Evolutionary conservation across 805 yeast genomes (phyloP).

Genomic region (Diddensiella santjacobensis): DNA sequence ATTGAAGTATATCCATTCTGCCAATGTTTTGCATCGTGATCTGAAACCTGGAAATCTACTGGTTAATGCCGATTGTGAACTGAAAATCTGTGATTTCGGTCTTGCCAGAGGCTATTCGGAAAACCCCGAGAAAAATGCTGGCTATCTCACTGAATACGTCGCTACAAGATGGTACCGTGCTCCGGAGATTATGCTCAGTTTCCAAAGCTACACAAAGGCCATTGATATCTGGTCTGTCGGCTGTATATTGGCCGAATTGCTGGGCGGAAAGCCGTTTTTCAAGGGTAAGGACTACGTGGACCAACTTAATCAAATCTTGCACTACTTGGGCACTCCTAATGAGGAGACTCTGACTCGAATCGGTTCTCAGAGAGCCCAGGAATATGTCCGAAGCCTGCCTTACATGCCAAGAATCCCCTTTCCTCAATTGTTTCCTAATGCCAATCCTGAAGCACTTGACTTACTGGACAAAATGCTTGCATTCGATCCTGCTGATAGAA

Average conservation of each 20-base stretch:
- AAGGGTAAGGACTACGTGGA: slow-evolving; percentile 94
- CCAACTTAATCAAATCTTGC: slow-evolving; percentile 80
- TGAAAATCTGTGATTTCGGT: slow-evolving; percentile 93
- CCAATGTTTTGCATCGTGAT: slow-evolving; percentile 90
- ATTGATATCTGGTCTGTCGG: slow-evolving; percentile 98
- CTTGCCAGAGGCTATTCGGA: slow-evolving; percentile 69
- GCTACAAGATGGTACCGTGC: slow-evolving; percentile 98
- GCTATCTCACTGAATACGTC: slow-evolving; percentile 93
- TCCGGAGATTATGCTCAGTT: slow-evolving; percentile 94
- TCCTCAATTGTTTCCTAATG: slow-evolving; percentile 57
- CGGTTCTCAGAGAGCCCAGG: slow-evolving; percentile 83
- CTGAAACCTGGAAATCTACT: slow-evolving; percentile 85
- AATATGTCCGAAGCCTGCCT: slow-evolving; percentile 79
- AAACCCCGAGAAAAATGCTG: slow-evolving; percentile 57
- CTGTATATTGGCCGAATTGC: slow-evolving; percentile 88
- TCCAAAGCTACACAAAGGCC: slow-evolving; percentile 89
- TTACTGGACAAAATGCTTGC: slow-evolving; percentile 71
- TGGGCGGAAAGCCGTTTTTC: slow-evolving; percentile 80
- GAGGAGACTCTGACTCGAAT: slow-evolving; percentile 67
- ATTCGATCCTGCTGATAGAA: slow-evolving; percentile 81
- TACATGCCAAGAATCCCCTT: slow-evolving; percentile 60
- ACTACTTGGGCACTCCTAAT: slow-evolving; percentile 82
- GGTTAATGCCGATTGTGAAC: slow-evolving; percentile 87
- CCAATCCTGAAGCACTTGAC: slow-evolving; percentile 85
- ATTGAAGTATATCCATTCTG: slow-evolving; percentile 80